Evolutionary conservation across 495 filamentous ascomycete genomes (phyloP).

Genomic region (Poronia punctata): DNA sequence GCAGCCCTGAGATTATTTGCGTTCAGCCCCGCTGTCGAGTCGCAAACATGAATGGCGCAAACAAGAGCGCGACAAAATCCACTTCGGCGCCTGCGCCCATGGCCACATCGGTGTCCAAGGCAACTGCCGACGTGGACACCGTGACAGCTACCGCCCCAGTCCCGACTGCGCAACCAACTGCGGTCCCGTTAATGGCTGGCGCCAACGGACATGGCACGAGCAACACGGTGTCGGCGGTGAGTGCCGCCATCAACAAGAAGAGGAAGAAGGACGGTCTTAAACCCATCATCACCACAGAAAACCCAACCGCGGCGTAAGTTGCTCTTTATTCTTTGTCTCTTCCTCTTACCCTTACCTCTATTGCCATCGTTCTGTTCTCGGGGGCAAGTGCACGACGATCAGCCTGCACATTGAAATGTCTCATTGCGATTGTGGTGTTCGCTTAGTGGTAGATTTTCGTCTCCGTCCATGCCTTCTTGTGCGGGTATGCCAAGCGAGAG

Average conservation of each 20-base stretch:
- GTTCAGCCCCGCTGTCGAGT: too few species aligned
- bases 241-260: constrained; percentile 59
- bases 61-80: constrained; percentile 1
- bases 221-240: constrained; percentile 14
- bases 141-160: not conserved
- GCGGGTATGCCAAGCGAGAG: too few species aligned
- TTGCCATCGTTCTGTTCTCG: not conserved
- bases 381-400: constrained; percentile 6
- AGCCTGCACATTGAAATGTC: too few species aligned
- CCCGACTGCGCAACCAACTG: constrained; percentile 9
- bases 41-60: constrained; percentile 9
- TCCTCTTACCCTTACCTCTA: constrained; percentile 19
- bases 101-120: constrained; percentile 15
- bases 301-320: constrained; percentile 40
- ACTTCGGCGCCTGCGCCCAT: not conserved
- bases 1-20: too few species aligned
- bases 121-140: constrained; percentile 10
- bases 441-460: too few species aligned
- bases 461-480: too few species aligned
- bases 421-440: too few species aligned
- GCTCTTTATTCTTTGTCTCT: constrained; percentile 19
- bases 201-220: constrained; percentile 23
- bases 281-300: constrained; percentile 83
- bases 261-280: constrained; percentile 84
- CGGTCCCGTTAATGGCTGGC: constrained; percentile 22